These are phyloP conservation scores for Venturia effusa DNA, from an alignment of 2,329 filamentous ascomycete species.

Conservation along the genomic window DNA sequence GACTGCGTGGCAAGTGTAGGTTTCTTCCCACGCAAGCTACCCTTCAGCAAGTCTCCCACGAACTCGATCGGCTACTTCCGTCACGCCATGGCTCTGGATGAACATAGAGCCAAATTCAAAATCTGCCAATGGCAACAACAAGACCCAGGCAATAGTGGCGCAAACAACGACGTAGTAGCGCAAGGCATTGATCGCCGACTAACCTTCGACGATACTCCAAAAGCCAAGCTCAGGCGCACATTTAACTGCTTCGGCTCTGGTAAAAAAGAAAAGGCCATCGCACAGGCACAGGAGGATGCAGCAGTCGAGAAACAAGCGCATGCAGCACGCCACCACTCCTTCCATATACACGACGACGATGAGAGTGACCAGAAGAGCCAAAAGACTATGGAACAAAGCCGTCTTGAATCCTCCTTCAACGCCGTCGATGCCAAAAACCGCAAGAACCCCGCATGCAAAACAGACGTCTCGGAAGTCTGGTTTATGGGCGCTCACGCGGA, in stretches of 20 bases:
- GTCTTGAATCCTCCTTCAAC: conserved; percentile 15
- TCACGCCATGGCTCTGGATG: conserved; percentile 35
- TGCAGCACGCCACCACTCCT: not conserved
- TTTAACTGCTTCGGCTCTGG: not conserved
- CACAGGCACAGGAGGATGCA: conserved; percentile 4
- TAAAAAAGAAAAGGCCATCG: conserved; percentile 2
- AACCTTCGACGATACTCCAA: conserved; percentile 13
- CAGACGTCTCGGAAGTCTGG: conserved; percentile 30
- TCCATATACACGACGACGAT: conserved; percentile 1
- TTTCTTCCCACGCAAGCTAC: conserved; percentile 29
- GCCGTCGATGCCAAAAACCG: conserved; percentile 14
- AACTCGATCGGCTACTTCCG: conserved; percentile 29
- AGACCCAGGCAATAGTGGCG: conserved; percentile 15
- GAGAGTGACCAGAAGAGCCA: not conserved
- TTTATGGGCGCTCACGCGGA: conserved; percentile 34
- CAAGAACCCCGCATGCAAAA: conserved; percentile 16
- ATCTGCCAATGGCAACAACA: conserved; percentile 26
- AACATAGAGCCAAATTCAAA: conserved; percentile 35
- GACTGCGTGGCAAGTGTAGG: conserved; percentile 33
- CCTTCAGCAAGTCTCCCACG: conserved; percentile 27
- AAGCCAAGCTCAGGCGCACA: conserved; percentile 6
- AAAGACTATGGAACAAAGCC: conserved; percentile 12
- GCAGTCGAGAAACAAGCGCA: not conserved
- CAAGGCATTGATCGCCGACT: not conserved
- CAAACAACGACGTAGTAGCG: not conserved